These are phyloP conservation scores for Diaporthe sp. DNA, from an alignment of 2,329 filamentous ascomycete genomes.

Conservation along the genomic window DNA sequence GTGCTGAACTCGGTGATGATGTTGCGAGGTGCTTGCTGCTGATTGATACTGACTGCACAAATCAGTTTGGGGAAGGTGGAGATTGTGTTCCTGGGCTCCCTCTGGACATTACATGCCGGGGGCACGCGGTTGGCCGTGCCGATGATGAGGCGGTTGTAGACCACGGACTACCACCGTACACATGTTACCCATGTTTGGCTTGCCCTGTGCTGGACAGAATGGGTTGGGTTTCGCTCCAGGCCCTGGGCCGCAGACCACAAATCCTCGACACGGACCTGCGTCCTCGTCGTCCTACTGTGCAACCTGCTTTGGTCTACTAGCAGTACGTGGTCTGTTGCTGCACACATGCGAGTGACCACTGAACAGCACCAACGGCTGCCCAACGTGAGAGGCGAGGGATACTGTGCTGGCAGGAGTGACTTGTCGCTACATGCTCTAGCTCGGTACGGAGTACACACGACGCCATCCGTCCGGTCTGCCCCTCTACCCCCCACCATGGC, in stretches of 20 bases:
- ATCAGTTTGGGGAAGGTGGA: not conserved
- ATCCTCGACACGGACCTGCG: not conserved
- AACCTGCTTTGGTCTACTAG: not conserved
- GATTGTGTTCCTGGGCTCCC: not conserved
- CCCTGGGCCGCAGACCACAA: not conserved
- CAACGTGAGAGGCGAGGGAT: not conserved
- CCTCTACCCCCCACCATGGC: conserved; percentile 2
- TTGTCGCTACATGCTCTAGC: not conserved
- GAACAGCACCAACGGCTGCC: not conserved
- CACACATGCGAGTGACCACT: not conserved
- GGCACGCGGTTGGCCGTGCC: not conserved
- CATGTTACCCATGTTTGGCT: not conserved
- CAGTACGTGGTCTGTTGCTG: not conserved
- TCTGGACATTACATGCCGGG: not conserved
- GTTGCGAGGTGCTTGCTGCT: not conserved
- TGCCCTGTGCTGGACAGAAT: not conserved
- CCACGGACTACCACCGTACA: not conserved
- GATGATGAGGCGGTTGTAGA: not conserved
- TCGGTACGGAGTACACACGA: not conserved
- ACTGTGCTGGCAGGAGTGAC: not conserved
- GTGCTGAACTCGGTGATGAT: not conserved
- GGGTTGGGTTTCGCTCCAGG: not conserved
- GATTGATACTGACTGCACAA: not conserved
- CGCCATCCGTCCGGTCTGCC: not conserved
- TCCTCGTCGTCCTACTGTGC: not conserved